phyloP scores from a whole-genome alignment of 176 grass and related monocot species.

The Metroxylon sagu region DNA sequence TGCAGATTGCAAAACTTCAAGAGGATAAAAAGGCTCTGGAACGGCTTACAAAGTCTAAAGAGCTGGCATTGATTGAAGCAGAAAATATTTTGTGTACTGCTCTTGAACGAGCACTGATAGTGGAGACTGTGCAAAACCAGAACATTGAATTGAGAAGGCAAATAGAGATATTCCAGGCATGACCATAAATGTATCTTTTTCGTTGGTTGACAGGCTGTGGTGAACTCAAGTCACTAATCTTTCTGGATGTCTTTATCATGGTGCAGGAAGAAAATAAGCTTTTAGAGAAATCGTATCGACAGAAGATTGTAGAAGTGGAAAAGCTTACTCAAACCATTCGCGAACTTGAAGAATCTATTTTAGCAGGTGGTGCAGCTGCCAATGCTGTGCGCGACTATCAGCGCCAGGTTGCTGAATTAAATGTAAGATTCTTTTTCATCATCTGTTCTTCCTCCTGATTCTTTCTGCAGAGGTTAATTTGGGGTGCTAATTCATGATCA shows the following conservation, averaged over 20 bases:
- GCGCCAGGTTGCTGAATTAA: constrained; percentile 49
- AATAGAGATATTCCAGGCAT: constrained; percentile 86
- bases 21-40: constrained; percentile 85
- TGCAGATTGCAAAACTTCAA: constrained; percentile 65
- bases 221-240: too few relatives aligned
- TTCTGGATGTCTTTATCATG: too few relatives aligned
- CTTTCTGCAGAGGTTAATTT: too few relatives aligned
- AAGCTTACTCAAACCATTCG: constrained; percentile 61
- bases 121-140: constrained; percentile 79
- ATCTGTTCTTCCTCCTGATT: too few relatives aligned
- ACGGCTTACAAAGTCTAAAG: constrained; percentile 68
- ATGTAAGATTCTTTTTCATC: constrained; percentile 22
- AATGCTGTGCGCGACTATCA: constrained; percentile 56
- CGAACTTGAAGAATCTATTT: constrained; percentile 76
- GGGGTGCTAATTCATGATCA: not conserved
- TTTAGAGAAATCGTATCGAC: constrained; percentile 66
- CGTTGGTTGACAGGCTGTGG: too few relatives aligned
- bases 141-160: constrained; percentile 70
- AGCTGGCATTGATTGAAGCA: constrained; percentile 71
- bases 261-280: constrained; percentile 78
- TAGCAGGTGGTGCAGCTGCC: constrained; percentile 33
- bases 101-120: constrained; percentile 78
- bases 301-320: constrained; percentile 71
- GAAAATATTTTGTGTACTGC: constrained; percentile 58
- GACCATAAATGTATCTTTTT: too few relatives aligned